Conservation (phyloP, 1,139 yeast genomes). For the Nakaseomyces delphensis region DNA sequence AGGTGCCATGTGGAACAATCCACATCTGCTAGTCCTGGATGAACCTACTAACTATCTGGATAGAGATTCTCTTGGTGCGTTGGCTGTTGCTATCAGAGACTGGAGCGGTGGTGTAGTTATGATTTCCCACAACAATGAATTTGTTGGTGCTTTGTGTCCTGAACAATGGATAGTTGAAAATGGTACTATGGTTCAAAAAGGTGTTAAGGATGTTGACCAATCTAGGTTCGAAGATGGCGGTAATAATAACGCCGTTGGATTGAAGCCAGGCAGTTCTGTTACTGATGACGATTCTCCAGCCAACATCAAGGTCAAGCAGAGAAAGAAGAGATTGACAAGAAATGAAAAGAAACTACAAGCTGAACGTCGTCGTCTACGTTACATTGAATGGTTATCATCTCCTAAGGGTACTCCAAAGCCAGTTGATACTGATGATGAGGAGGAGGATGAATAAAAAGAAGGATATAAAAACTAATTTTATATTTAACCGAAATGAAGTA, state of each 20-base stretch:
- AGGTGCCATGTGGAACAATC: slow-evolving; percentile 99
- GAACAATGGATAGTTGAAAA: slow-evolving; percentile 97
- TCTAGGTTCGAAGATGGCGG: slow-evolving; percentile 76
- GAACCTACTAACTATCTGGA: slow-evolving; percentile 98
- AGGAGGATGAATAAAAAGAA: slow-evolving; percentile 34
- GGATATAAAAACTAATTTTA: slow-evolving; percentile 5
- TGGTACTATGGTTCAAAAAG: slow-evolving; percentile 81
- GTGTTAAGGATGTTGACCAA: slow-evolving; percentile 63
- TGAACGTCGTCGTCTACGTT: slow-evolving; percentile 88
- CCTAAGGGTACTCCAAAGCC: slow-evolving; percentile 98
- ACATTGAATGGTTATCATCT: slow-evolving; percentile 87
- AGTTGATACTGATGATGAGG: slow-evolving; percentile 87
- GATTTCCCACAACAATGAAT: slow-evolving; percentile 96
- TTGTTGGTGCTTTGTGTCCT: slow-evolving; percentile 94
- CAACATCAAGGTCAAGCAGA: slow-evolving; percentile 79
- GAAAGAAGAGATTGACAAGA: slow-evolving; percentile 96
- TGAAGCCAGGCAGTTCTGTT: slow-evolving; percentile 35
- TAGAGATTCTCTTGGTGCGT: slow-evolving; percentile 94
- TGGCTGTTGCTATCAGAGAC: slow-evolving; percentile 94
- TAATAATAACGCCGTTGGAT: slow-evolving; percentile 39
- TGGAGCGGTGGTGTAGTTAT: slow-evolving; percentile 98
- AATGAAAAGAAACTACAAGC: slow-evolving; percentile 88
- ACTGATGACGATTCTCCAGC: slow-evolving; percentile 90
- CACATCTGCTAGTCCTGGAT: slow-evolving; percentile 92
- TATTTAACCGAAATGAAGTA: background rate